Conservation (phyloP, 176 grass and related monocot species). For the Miscanthus lutarioriparius region DNA sequence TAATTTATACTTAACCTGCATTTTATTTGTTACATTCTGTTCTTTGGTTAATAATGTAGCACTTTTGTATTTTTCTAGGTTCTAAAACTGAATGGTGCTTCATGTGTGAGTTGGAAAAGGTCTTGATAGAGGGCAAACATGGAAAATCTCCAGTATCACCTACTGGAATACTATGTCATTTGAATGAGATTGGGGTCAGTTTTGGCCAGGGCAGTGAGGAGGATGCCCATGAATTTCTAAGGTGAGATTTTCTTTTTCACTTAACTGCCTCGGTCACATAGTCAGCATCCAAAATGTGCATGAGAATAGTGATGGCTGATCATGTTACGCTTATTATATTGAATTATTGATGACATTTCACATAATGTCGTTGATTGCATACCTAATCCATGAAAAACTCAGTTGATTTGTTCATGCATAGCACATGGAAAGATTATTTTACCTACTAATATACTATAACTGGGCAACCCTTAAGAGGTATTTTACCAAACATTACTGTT, state of each 20-base stretch:
- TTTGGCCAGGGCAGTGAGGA: constrained; percentile 65
- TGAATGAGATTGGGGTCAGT: constrained; percentile 52
- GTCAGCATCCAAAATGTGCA: constrained; percentile 13
- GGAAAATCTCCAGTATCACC: constrained; percentile 65
- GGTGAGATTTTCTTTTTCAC: constrained; percentile 43
- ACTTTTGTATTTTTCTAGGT: constrained; percentile 52
- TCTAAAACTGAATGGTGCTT: constrained; percentile 78
- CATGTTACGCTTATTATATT: not conserved
- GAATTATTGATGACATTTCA: not conserved
- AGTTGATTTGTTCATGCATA: not conserved
- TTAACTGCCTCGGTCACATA: not conserved
- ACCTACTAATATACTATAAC: not conserved
- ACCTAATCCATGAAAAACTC: not conserved
- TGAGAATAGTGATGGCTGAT: not conserved
- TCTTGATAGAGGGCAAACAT: constrained; percentile 57
- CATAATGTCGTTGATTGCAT: not conserved
- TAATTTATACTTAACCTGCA: constrained; percentile 36
- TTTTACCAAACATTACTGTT: not conserved
- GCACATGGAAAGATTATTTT: constrained; percentile 4
- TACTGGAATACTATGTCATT: constrained; percentile 65
- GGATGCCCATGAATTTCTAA: constrained; percentile 97
- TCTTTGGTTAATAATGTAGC: constrained; percentile 12
- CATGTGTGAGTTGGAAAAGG: constrained; percentile 81
- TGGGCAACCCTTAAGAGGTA: not conserved
- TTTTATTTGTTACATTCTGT: constrained; percentile 21